Base-by-base conservation (phyloP, 2,329 filamentous ascomycete genomes). In the Coleophoma cylindrospora region DNA sequence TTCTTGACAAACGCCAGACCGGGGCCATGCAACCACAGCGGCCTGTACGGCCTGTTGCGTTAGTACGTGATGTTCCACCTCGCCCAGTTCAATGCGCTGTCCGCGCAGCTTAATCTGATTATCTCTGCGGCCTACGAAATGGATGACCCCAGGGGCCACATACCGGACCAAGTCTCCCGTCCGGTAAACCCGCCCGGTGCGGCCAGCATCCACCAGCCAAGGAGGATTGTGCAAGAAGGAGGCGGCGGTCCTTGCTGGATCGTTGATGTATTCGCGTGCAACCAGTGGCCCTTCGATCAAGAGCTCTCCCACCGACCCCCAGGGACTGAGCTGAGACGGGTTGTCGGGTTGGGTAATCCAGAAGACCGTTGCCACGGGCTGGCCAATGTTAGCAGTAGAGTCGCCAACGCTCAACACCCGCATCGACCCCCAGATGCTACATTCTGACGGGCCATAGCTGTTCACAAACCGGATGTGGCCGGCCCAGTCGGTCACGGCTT, bases 61-160 rank as follows among this genome's bases (percentile, higher is more conserved):
- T 10, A 36, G 34, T 17, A 49, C 11, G 27, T 54, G 50, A 33
- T 54, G 50, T 34, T 59, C 57, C 4, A 59, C 50, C 17, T 56
- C 57, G 11, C 50, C 54, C 14, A 59, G 45, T 47, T 59, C 57
- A 19, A 59, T 49, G 14, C 57, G 41, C 36, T 57, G 57, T 4
- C 57, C 57, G 7, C 53, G 48, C 14, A 59, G 34, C 36, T 88
- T 87, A 49, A 84, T 77, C 61, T 83, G 83, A 21, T 76, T 77
- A 58, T 87, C 84, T 45, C 76, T 76, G 45, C 84, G 74, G 8
- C 83, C 81, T 33, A 84, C 68, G 54, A 80, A 82, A 13, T 74
- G 63, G 40, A 84, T 73, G 11, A 62, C 61, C 1, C 75, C 74
- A 44, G 81, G 72, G 0, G 66, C 59, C 34, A 77, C 70, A 10